A percentile compares a stretch with the other conserved stretches of the same genome.
Conservation (phyloP, 2,329 filamentous ascomycete species). For the Hysterium pulicare region DNA sequence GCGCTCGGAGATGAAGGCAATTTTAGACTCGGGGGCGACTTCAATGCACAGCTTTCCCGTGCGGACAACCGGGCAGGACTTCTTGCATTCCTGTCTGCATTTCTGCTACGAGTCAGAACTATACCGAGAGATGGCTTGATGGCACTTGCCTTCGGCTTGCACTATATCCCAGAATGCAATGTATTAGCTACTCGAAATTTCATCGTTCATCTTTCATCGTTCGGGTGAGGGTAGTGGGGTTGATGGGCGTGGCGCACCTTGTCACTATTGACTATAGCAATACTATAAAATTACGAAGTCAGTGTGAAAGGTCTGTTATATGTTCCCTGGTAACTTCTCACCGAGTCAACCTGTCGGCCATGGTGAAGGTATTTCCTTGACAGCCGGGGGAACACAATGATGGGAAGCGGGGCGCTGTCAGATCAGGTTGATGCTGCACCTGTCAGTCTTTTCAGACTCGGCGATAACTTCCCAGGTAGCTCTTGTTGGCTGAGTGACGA, state of each 20-base stretch:
- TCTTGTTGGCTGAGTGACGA: too few species aligned
- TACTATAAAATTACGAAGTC: too few species aligned
- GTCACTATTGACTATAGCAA: slow-evolving; percentile 98
- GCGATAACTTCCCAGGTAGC: too few species aligned
- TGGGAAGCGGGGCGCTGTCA: slow-evolving; percentile 7
- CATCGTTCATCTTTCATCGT: too few species aligned
- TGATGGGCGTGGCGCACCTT: slow-evolving; percentile 65
- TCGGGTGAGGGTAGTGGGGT: slow-evolving; percentile 41
- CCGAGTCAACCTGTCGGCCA: slow-evolving; percentile 95
- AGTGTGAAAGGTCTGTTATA: too few species aligned
- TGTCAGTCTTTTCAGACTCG: background rate
- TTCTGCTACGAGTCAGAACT: slow-evolving; percentile 59
- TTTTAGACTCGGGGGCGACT: slow-evolving; percentile 81
- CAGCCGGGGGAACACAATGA: background rate
- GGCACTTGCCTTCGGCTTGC: slow-evolving; percentile 73
- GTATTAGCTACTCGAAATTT: too few species aligned
- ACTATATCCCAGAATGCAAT: slow-evolving; percentile 55
- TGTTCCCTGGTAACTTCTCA: too few species aligned
- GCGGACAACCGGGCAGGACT: slow-evolving; percentile 94
- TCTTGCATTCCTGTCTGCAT: slow-evolving; percentile 99
- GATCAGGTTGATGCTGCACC: background rate
- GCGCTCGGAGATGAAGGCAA: slow-evolving; percentile 95
- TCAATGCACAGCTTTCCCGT: slow-evolving; percentile 98
- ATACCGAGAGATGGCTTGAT: too few species aligned
- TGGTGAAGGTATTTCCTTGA: slow-evolving; percentile 42